A percentile compares a stretch with the other conserved stretches of the same genome.
Conservation (phyloP, 139 green algal genomes). For the Micractinium conductrix region DNA sequence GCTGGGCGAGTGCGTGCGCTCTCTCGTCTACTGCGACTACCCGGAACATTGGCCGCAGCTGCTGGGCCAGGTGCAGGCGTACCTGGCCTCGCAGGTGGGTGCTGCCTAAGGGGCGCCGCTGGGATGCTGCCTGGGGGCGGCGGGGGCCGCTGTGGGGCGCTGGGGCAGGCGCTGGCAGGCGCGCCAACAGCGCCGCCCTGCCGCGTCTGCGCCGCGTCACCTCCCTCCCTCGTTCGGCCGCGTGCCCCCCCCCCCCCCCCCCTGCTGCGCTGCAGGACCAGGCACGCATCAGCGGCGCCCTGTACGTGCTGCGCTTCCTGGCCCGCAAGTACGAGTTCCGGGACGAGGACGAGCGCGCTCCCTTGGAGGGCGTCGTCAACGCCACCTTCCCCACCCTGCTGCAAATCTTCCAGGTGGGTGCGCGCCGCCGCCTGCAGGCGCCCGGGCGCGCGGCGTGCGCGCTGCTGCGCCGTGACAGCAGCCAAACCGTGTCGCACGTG, state of each 20-base stretch:
- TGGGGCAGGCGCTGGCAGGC: not conserved
- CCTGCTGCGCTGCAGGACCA: constrained; percentile 59
- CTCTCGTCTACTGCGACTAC: constrained; percentile 87
- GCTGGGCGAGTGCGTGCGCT: constrained; percentile 87
- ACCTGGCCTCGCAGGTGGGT: constrained; percentile 54
- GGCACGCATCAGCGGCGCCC: constrained; percentile 73
- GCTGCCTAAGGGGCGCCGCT: not conserved
- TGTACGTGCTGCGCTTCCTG: constrained; percentile 87
- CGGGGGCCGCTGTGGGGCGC: not conserved
- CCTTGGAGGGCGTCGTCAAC: constrained; percentile 60
- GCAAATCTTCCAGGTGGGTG: constrained; percentile 69
- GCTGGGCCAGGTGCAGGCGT: constrained; percentile 60
- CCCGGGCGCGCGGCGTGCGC: too few relatives aligned
- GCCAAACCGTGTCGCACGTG: too few relatives aligned
- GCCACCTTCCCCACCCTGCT: constrained; percentile 85
- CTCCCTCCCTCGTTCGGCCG: too few relatives aligned
- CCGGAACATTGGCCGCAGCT: constrained; percentile 88
- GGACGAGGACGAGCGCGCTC: constrained; percentile 75
- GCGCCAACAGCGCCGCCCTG: too few relatives aligned
- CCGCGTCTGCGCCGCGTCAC: too few relatives aligned
- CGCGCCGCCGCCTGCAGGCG: too few relatives aligned
- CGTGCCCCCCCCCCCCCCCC: not conserved
- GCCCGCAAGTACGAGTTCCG: constrained; percentile 97
- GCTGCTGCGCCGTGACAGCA: too few relatives aligned
- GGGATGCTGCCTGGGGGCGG: not conserved